Conservation (phyloP, 352 stramenopile genomes). For the Globisporangium mamillatum region DNA sequence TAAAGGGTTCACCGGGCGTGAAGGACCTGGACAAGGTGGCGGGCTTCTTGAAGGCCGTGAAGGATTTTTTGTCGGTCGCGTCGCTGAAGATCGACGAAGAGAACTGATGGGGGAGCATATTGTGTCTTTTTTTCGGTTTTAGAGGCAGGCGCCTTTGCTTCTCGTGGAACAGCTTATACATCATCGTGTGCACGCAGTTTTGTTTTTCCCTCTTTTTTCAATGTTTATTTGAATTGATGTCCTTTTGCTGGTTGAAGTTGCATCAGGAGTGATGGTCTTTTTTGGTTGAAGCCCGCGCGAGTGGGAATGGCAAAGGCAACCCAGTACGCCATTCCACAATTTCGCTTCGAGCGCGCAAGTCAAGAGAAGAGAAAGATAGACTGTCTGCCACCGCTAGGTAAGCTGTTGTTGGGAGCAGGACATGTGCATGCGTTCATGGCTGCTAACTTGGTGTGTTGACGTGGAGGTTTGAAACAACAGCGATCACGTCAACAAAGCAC, state of each 20-base stretch:
- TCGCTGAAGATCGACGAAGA: constrained; percentile 68
- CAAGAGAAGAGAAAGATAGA: not conserved
- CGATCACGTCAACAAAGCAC: not conserved
- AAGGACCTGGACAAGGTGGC: constrained; percentile 64
- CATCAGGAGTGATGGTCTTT: too few species aligned
- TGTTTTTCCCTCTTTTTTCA: not conserved
- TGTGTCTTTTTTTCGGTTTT: not conserved
- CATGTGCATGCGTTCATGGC: not conserved
- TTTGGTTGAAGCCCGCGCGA: too few species aligned
- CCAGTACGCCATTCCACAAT: constrained; percentile 9
- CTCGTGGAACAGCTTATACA: not conserved
- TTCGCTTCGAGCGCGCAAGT: constrained; percentile 1
- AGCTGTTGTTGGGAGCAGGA: too few species aligned
- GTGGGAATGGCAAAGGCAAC: too few species aligned
- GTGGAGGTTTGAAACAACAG: not conserved
- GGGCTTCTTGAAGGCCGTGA: constrained; percentile 61
- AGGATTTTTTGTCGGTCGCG: constrained; percentile 56
- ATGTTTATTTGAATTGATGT: too few species aligned
- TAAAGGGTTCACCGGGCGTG: constrained; percentile 58
- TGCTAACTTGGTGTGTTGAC: not conserved
- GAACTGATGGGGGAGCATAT: constrained; percentile 18
- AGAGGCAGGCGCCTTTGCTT: not conserved
- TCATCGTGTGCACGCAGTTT: not conserved
- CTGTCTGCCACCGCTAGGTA: too few species aligned
- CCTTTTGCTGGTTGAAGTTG: too few species aligned